These are phyloP conservation scores for Lachancea cidri DNA, from an alignment of 805 yeast species.

Conservation along the genomic window DNA sequence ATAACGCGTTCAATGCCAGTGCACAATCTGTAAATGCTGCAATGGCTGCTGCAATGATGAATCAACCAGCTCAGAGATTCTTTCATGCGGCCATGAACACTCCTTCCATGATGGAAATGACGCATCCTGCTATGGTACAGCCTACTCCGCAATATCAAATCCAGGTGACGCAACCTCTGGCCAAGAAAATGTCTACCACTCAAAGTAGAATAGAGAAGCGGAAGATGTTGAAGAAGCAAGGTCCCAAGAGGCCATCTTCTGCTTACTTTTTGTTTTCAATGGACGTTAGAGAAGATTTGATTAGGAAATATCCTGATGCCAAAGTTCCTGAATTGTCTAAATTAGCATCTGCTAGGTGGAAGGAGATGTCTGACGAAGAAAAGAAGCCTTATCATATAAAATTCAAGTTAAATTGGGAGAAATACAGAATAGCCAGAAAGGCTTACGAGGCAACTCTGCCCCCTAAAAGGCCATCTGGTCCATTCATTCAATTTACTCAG, in stretches of 20 bases:
- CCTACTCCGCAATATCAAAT: conserved; percentile 9
- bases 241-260: conserved; percentile 37
- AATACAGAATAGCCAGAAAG: conserved; percentile 32
- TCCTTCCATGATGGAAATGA: conserved; percentile 21
- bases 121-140: conserved; percentile 20
- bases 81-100: conserved; percentile 22
- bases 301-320: conserved; percentile 32
- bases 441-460: conserved; percentile 34
- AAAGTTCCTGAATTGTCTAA: conserved; percentile 42
- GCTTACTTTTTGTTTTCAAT: conserved; percentile 35
- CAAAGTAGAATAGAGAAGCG: conserved; percentile 35
- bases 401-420: conserved; percentile 33
- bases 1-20: conserved; percentile 14
- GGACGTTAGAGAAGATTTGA: conserved; percentile 29
- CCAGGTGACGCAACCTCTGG: conserved; percentile 14
- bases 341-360: conserved; percentile 89
- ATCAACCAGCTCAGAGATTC: conserved; percentile 26
- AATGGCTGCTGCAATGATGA: conserved; percentile 19
- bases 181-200: conserved; percentile 31
- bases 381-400: conserved; percentile 75
- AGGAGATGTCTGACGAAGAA: conserved; percentile 64
- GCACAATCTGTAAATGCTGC: conserved; percentile 20
- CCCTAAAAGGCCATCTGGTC: conserved; percentile 37
- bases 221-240: conserved; percentile 32
- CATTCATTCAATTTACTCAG: conserved; percentile 33